Evolutionary conservation across 768 basidiomycete genomes (phyloP), one percentile per base, ranked within the genome.

Genomic region (Boletus coccyginus): DNA sequence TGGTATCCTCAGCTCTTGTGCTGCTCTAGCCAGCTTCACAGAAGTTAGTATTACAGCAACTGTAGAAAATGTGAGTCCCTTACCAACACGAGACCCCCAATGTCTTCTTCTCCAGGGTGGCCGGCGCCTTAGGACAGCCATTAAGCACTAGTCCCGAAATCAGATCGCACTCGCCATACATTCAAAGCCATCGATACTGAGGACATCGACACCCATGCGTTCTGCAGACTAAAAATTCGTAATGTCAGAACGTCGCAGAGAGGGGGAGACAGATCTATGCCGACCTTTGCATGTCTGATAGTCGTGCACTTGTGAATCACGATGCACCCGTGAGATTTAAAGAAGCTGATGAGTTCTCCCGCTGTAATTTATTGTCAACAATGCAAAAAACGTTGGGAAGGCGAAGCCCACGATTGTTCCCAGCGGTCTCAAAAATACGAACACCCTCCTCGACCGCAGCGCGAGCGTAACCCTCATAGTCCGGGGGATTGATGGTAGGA

Each of bases 61-160:
- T 7, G 40, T 11, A 39, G 32, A 31, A n/a, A 32, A 40, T 13
- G 8, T 13, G 24, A 31, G 17, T 32, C 4, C 16, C 69, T 46
- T 61, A 92, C 92, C 74, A 97, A 73, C 4, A 97, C 88, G 24
- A 96, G 65, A 5, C 89, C 90, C 4, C 91, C 90, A 24, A 97
- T 89, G 66, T 97, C 95, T 42, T 96, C 91, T 67, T 97, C 95
- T 58, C 95, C 95, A 17, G 93, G 93, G 71, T 94, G 92, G 27
- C 94, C 94, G 32, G 93, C 94, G 66, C 92, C 91, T 93, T 65
- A n/a, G 13, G 2, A 46, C 21, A 5, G 16, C 41, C 55, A 57
- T 63, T 59, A 58, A 50, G 48, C 42, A 50, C 52, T 47, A 39
- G 13, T 19, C 6, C 47, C 12, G 27, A 29, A 49, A 40, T 51